These are phyloP conservation scores for Phalaenopsis equestris DNA, from an alignment of 106 monocot species.

Conservation along the genomic window DNA sequence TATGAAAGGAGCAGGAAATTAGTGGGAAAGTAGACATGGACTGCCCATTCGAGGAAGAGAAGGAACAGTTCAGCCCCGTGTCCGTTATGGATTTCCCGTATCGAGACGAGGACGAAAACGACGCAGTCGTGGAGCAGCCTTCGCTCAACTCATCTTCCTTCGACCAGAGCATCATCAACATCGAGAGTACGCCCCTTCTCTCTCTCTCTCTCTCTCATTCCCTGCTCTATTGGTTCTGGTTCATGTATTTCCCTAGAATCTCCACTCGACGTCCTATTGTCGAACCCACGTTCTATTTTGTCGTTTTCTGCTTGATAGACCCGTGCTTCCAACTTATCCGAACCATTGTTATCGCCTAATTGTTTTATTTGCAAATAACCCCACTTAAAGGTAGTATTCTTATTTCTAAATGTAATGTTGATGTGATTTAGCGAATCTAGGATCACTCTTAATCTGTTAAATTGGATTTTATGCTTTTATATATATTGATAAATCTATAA, in stretches of 20 bases:
- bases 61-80: slow-evolving; percentile 64
- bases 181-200: background rate
- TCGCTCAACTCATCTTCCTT: background rate
- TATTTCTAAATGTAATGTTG: background rate
- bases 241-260: background rate
- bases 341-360: too few species aligned
- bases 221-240: background rate
- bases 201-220: background rate
- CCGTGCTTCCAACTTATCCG: background rate
- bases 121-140: slow-evolving; percentile 8
- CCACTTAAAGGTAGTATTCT: background rate
- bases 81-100: slow-evolving; percentile 66
- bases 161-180: background rate
- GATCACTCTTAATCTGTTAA: too few species aligned
- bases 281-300: too few species aligned
- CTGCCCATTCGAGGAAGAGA: slow-evolving; percentile 29
- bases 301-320: background rate
- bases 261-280: background rate
- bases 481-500: too few species aligned
- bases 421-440: too few species aligned
- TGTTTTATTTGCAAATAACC: background rate
- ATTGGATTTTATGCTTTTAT: too few species aligned
- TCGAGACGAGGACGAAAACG: slow-evolving; percentile 11
- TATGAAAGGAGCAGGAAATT: background rate
- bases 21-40: background rate